Base-by-base conservation (phyloP, 306 rosid species). In the Rosa persica region DNA sequence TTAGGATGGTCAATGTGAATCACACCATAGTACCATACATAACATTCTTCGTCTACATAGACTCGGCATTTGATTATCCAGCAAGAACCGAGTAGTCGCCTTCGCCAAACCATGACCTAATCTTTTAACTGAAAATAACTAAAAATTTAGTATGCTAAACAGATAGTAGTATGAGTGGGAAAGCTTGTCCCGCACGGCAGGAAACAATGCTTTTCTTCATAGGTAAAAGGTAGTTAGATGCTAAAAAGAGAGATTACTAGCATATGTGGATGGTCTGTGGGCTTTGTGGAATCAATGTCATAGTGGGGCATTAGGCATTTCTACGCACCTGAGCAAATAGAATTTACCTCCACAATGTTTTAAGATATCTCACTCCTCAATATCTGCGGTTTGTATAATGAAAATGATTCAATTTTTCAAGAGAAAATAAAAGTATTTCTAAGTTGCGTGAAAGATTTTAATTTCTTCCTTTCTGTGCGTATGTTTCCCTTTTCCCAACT, bases 181-280 rank as follows among this genome's bases (percentile, higher is more conserved):
- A 66, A 65, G 25, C 46, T 36, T 65, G 46, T 36, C 70, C 27
- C 47, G 11, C 70, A 36, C 70, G 70, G 23, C 46, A 65, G 70
- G 12, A 16, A 22, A 34, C n/a, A 36, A 17, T 65, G 44, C 70
- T 36, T 65, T 65, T 65, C 12, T 65, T 65, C 46, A 65, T 16
- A 17, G 43, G 70, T 13, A 9, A 19, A 30, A 38, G 46, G 12
- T 20, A 19, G 8, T 8, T 66, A 19, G 48, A 62, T 12, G 68
- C 68, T 12, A 17, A 8, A 30, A 62, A 62, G 22, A 62, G 68
- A 62, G 11, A 5, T 30, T 62, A 30, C 42, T 62, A 62, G 70
- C 25, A 66, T 66, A 66, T 66, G 19, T 16, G 44, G 43, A 5
- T 64, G 69, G 69, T 64, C 23, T 46, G 22, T 36, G 4, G 46